Evolutionary conservation across 78 protist genomes (phyloP).

Genomic region (Dictyostelium capitatum): DNA sequence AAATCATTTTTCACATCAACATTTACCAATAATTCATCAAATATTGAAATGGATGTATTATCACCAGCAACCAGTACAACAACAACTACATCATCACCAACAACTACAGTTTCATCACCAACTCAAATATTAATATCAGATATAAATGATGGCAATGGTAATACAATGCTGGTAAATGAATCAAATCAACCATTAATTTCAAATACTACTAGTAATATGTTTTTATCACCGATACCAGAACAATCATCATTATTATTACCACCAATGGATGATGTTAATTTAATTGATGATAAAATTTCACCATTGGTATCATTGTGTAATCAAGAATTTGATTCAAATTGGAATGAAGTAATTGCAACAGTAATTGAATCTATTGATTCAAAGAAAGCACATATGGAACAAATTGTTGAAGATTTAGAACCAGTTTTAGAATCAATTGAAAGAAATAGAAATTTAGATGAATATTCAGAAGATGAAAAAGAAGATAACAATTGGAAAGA

Average conservation of each 20-base stretch:
- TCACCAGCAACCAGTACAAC: neutral
- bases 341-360: conserved; percentile 72
- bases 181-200: neutral
- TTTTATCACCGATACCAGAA: neutral
- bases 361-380: conserved; percentile 66
- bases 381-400: conserved; percentile 69
- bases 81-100: neutral
- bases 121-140: neutral
- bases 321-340: conserved; percentile 55
- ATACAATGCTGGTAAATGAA: neutral
- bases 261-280: neutral
- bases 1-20: conserved; percentile 68
- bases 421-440: conserved; percentile 74
- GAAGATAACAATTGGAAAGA: conserved; percentile 68
- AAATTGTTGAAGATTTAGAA: conserved; percentile 67
- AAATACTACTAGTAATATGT: neutral
- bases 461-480: conserved; percentile 35
- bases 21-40: neutral
- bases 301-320: conserved; percentile 48
- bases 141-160: neutral
- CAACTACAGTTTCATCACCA: conserved; percentile 7
- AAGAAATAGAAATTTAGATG: conserved; percentile 58
- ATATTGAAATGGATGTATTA: conserved; percentile 58
- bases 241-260: neutral
- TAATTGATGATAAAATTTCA: conserved; percentile 5